phyloP scores from a whole-genome alignment of 129 eudicot species.

The Apium graveolens region DNA sequence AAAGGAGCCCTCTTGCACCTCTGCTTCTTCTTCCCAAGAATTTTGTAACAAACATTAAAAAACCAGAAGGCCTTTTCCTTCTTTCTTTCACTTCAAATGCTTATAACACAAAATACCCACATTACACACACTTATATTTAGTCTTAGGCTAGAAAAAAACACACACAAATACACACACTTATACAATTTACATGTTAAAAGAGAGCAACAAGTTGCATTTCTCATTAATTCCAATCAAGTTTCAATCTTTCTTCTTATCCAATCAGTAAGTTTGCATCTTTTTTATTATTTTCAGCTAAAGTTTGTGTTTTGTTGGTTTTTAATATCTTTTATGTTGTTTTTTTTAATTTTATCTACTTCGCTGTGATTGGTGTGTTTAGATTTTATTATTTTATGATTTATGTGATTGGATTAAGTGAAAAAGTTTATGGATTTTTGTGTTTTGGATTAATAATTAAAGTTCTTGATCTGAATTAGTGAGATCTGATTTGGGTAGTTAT shows the following conservation, averaged over 20 bases:
- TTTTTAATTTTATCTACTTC: background rate
- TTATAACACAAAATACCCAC: conserved; percentile 33
- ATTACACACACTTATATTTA: conserved; percentile 16
- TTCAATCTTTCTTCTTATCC: conserved; percentile 32
- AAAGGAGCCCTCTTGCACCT: conserved; percentile 16
- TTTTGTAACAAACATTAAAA: conserved; percentile 31
- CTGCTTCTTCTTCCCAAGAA: conserved; percentile 6
- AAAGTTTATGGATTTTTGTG: background rate
- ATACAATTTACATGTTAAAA: conserved; percentile 30
- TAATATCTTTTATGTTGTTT: background rate
- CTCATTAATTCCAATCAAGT: conserved; percentile 25
- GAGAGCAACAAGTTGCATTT: conserved; percentile 8
- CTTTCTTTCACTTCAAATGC: conserved; percentile 14
- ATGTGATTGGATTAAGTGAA: conserved; percentile 19
- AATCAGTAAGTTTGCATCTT: conserved; percentile 40
- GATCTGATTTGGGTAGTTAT: conserved; percentile 33
- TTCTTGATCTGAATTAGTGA: conserved; percentile 38
- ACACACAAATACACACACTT: conserved; percentile 21
- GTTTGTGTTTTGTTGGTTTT: background rate
- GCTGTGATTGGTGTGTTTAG: conserved; percentile 22
- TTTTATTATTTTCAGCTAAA: background rate
- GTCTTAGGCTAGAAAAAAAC: conserved; percentile 17
- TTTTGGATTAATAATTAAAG: conserved; percentile 16
- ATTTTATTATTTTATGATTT: conserved; percentile 14
- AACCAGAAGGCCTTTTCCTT: conserved; percentile 10